Base-by-base conservation (phyloP, 345 rosid species). In the Citrus hindsii region DNA sequence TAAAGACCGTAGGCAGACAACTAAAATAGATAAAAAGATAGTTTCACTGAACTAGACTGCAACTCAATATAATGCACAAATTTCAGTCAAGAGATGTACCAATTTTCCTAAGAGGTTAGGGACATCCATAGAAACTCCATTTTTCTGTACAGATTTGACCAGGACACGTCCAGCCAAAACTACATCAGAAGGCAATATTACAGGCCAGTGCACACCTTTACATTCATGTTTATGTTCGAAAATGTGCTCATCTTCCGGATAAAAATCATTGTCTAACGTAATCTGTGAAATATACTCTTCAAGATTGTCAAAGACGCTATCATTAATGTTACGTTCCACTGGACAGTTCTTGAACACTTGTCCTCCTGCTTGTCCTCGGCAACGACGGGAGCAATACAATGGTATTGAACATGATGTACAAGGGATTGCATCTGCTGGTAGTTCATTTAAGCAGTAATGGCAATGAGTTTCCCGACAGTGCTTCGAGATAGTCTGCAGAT, bases 221-320 rank as follows among this genome's bases (percentile, higher is more conserved):
- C 98, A 94, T 83, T 94, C 98, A 85, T 91, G 98, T 77, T 86
- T 85, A 88, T 94, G 98, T 72, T 94, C 98, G 51, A 80, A 84
- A 85, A 88, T 48, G 77, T 74, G 68, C 69, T 82, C 89, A 28
- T 69, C 69, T 79, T 79, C 79, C 56, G 79, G 78, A 77, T 71
- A 61, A 56, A 62, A 69, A 74, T 16, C 66, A 27, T 38, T 73
- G 33, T 77, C 82, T 71, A 68, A 76, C 22, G 81, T 82, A 77
- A 85, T 80, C 42, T 84, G 83, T 72, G 76, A 76, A 62, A 90
- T 81, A 82, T 88, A 79, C 73, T 83, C 85, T 80, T 70, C 82
- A 82, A 82, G 71, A 48, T 82, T 83, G 66, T 60, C 56, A n/a
- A 89, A 81, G 63, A 78, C 79, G 33, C 70, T 77, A 32, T 61